phyloP scores from a whole-genome alignment of 345 rosid genomes.

The Linum lewisii region DNA sequence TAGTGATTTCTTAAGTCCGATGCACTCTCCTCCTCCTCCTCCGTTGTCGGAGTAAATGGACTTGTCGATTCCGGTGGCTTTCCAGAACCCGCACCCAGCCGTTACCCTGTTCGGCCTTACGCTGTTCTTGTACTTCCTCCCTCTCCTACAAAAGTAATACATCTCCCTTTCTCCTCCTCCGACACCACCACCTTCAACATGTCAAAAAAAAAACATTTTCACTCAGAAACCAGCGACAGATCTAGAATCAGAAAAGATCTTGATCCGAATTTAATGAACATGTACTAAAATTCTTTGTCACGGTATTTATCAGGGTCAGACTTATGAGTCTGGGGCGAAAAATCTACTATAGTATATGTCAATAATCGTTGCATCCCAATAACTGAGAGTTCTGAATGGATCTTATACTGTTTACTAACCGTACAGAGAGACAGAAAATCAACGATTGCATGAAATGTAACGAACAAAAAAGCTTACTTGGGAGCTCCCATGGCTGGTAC shows the following conservation, averaged over 20 bases:
- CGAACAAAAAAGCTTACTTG: slow-evolving; percentile 16
- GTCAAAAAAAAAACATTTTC: too few species aligned
- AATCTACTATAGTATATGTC: too few species aligned
- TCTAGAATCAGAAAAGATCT: too few species aligned
- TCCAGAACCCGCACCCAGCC: slow-evolving; percentile 39
- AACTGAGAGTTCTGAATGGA: too few species aligned
- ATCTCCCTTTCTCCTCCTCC: slow-evolving; percentile 33
- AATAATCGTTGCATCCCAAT: too few species aligned
- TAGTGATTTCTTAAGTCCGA: slow-evolving; percentile 41
- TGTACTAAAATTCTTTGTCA: too few species aligned
- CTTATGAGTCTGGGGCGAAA: too few species aligned
- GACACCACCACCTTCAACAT: slow-evolving; percentile 13
- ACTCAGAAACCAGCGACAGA: too few species aligned
- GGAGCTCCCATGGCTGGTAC: slow-evolving; percentile 52
- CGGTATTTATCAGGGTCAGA: too few species aligned
- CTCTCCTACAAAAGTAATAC: slow-evolving; percentile 45
- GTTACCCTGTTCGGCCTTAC: slow-evolving; percentile 49
- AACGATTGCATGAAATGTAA: neutral
- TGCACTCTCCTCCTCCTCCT: slow-evolving; percentile 13
- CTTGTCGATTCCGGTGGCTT: slow-evolving; percentile 53
- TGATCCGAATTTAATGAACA: too few species aligned
- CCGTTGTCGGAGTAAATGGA: slow-evolving; percentile 14
- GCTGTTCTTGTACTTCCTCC: slow-evolving; percentile 41
- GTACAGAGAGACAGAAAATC: too few species aligned
- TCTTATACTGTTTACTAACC: too few species aligned